Conservation (phyloP, 495 filamentous ascomycete species). For the Aspergillus steynii region DNA sequence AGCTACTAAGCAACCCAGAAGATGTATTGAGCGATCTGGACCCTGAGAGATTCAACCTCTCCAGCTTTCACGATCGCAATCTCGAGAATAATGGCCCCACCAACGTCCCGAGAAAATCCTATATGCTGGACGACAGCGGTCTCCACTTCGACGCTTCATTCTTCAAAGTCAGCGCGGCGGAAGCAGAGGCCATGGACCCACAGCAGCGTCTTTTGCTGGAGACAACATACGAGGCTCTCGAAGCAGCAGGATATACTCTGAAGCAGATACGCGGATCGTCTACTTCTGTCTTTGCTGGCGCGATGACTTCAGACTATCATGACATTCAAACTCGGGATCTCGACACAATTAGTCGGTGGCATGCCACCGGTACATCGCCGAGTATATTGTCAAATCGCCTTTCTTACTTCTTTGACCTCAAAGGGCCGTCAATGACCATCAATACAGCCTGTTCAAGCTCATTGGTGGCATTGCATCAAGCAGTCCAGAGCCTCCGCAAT, state of each 20-base stretch:
- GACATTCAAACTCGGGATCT: constrained; percentile 37
- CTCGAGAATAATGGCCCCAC: constrained; percentile 3
- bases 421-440: constrained; percentile 34
- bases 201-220: constrained; percentile 52
- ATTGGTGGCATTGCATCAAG: constrained; percentile 47
- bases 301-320: constrained; percentile 39
- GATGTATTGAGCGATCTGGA: constrained; percentile 11
- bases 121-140: constrained; percentile 8
- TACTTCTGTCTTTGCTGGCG: constrained; percentile 33
- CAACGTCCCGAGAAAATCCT: constrained; percentile 5
- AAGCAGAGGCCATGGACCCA: constrained; percentile 32
- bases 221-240: constrained; percentile 54
- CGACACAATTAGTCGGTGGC: constrained; percentile 37
- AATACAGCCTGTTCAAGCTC: constrained; percentile 49
- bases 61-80: neutral
- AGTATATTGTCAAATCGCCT: constrained; percentile 36
- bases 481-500: constrained; percentile 34
- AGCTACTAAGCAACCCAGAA: constrained; percentile 11
- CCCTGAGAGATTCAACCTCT: constrained; percentile 3
- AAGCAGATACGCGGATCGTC: constrained; percentile 35
- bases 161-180: neutral
- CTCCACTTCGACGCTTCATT: constrained; percentile 2
- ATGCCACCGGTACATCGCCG: constrained; percentile 31
- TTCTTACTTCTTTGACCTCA: constrained; percentile 34
- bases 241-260: constrained; percentile 43